Evolutionary conservation across 306 rosid species (phyloP), one percentile per base, ranked within the genome.

Genomic region (Prunus davidiana): DNA sequence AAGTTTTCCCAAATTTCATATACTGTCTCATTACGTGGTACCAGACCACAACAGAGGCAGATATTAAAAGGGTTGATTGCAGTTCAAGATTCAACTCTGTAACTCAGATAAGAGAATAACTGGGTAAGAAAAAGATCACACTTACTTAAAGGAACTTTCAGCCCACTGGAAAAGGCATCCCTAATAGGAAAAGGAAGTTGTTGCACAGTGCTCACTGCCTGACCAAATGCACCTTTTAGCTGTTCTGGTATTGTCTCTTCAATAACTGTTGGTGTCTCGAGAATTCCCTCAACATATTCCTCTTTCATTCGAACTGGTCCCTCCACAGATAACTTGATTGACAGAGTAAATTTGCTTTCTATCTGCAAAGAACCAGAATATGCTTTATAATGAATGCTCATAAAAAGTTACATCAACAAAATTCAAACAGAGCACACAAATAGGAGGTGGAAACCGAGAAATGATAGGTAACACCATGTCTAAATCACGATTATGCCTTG

Each of bases 281-380:
- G 73, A 83, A 84, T 68, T 81, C 96, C 97, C 82, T 95, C 99
- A 67, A 82, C 89, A 78, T 87, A 92, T 84, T 92, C 97, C 90
- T 92, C 99, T 84, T 87, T 95, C 92, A 95, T 70, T 74, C 99
- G 89, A 83, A 95, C 90, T 45, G 99, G 93, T 22, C 99, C 99
- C 85, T 95, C 99, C 69, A 95, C 93, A 43, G 89, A 71, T 78
- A 95, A 84, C 86, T 78, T 92, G 75, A 90, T 84, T 73, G 91
- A 87, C 75, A 95, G 85, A 74, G 72, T 71, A 76, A 92, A 38
- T 80, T 81, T 91, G 91, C 78, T 87, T 79, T 95, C 97, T 52
- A 95, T 86, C 99, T 95, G 88, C 88, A 82, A 68, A 38, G 20
- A 20, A 60, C 18, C 77, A 73, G 10, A 64, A 46, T 51, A 56